phyloP scores from a whole-genome alignment of 2,329 filamentous ascomycete genomes.

The Akanthomyces uredinophilus region DNA sequence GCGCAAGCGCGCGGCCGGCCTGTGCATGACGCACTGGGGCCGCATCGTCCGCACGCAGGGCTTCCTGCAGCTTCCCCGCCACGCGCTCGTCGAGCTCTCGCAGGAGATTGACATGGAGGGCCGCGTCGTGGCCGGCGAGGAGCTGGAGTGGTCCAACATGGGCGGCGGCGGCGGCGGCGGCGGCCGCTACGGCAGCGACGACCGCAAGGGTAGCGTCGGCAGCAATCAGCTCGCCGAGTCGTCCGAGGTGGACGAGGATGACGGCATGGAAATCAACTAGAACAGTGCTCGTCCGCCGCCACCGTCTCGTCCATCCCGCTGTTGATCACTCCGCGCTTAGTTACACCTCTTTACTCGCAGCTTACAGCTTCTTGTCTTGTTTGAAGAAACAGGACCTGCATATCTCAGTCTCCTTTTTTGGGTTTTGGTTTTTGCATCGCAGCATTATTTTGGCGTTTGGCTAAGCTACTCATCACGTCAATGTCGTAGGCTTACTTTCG shows the following conservation, averaged over 20 bases:
- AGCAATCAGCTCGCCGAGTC: conserved; percentile 53
- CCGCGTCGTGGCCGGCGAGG: conserved; percentile 82
- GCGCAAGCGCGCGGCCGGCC: conserved; percentile 77
- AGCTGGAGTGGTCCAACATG: conserved; percentile 56
- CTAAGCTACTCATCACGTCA: not conserved
- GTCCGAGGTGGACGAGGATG: conserved; percentile 55
- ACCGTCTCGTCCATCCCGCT: not conserved
- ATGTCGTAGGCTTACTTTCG: not conserved
- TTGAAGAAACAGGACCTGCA: not conserved
- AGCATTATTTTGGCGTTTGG: conserved; percentile 9
- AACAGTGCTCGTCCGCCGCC: not conserved
- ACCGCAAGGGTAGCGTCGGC: conserved; percentile 55
- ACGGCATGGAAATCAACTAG: conserved; percentile 55
- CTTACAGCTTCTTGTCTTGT: no score
- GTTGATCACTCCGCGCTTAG: not conserved
- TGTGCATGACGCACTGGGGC: conserved; percentile 92
- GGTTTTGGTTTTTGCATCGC: conserved; percentile 6
- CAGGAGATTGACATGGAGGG: conserved; percentile 92
- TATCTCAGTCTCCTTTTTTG: not conserved
- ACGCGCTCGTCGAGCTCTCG: conserved; percentile 81
- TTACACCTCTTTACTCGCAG: not conserved
- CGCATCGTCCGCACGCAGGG: conserved; percentile 84
- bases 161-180: conserved; percentile 21
- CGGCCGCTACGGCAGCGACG: conserved; percentile 39
- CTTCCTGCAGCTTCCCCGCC: conserved; percentile 74